Conservation (phyloP, 176 grass and related monocot species). For the Musa schizocarpa region DNA sequence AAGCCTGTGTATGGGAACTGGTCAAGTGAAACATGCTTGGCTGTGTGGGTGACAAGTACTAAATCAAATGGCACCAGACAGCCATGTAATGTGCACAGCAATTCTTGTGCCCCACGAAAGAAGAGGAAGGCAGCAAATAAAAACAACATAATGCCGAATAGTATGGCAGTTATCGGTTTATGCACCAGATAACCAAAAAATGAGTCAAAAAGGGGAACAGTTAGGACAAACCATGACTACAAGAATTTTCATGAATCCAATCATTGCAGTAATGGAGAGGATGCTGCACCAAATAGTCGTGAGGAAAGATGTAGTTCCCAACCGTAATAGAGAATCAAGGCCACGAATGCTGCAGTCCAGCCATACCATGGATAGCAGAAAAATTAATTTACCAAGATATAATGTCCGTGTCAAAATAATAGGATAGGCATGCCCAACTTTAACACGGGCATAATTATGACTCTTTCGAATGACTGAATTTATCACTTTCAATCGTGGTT, state of each 20-base stretch:
- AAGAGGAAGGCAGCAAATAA: background rate
- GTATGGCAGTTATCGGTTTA: background rate
- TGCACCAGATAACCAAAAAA: constrained; percentile 18
- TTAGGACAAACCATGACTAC: constrained; percentile 42
- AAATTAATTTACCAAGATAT: constrained; percentile 62
- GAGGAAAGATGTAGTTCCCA: constrained; percentile 86
- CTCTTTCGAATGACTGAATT: constrained; percentile 39
- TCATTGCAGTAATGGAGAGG: constrained; percentile 74
- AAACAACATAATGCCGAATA: background rate
- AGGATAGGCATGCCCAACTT: constrained; percentile 46
- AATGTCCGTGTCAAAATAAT: constrained; percentile 55
- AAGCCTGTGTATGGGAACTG: too few species aligned
- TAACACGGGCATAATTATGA: constrained; percentile 38
- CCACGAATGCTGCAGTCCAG: constrained; percentile 83
- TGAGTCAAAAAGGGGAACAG: constrained; percentile 10
- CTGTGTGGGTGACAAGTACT: too few species aligned
- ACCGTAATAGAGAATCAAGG: constrained; percentile 71
- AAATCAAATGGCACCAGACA: background rate
- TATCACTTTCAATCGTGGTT: constrained; percentile 35
- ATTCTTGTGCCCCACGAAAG: too few species aligned
- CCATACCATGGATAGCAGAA: constrained; percentile 74
- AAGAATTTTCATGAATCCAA: constrained; percentile 72
- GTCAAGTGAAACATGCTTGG: too few species aligned
- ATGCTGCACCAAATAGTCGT: constrained; percentile 77
- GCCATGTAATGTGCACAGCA: background rate